Evolutionary conservation across 345 rosid species (phyloP), one percentile per base, ranked within the genome.

Genomic region (Salix brachista): DNA sequence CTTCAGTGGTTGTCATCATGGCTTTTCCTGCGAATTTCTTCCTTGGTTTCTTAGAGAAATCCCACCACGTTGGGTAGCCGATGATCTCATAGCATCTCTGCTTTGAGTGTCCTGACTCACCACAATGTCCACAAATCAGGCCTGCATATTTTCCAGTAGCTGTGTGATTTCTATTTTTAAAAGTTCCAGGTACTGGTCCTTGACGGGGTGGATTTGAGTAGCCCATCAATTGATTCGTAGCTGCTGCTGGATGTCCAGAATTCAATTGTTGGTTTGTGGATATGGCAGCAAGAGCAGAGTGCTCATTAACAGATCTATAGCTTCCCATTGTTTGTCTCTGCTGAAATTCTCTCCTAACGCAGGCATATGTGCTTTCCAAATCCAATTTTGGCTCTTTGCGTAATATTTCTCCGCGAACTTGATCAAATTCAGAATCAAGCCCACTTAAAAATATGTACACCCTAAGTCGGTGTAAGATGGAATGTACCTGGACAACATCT

Each of bases 171-270:
- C 2, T 0, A 0, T 37, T 37, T 2, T 37, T 37, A 1, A 37
- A 1, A 0, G 10, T 37, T 37, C 41, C 10, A 8, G 41, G 9
- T 1, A 0, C 2, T 0, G 0, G 10, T 37, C 41, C 2, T 37
- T 37, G 9, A 37, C 10, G 41, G 9, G 41, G 2, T 7, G 0
- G 32, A 3, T 30, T 32, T 32, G 34, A 4, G 34, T 32, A 32
- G 0, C 4, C 34, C 34, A 32, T 4, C 0, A 0, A 32, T 32
- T 32, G 34, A 32, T 32, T 32, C 4, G 4, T 4, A 32, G 34
- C 0, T 32, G 0, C 34, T 3, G 4, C 0, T 32, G 34, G 0
- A 4, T 4, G 34, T 3, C 34, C 34, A 32, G 0, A 32, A 32
- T 32, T 32, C 4, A 32, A 4, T 0, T 32, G 34, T 4, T 37